Evolutionary conservation across 192 early-diverging fungal species (phyloP).

Genomic region (Mortierella claussenii): DNA sequence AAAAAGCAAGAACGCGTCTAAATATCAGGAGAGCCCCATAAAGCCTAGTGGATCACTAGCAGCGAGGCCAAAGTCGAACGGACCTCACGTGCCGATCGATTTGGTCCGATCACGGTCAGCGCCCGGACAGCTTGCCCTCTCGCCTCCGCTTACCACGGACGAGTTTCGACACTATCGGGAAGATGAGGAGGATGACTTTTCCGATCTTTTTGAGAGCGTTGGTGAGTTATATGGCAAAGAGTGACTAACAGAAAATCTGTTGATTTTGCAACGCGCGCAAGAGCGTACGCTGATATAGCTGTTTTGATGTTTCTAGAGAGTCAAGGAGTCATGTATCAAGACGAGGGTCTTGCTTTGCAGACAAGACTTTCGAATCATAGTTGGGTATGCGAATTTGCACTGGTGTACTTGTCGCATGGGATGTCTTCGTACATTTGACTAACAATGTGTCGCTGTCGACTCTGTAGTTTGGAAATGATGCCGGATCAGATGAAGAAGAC

Average conservation of each 20-base stretch:
- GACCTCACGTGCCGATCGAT: constrained; percentile 28
- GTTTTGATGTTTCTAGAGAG: constrained; percentile 6
- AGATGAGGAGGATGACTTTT: constrained; percentile 41
- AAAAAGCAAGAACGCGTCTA: not conserved
- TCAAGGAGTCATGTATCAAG: constrained; percentile 20
- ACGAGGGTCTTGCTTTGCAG: constrained; percentile 47
- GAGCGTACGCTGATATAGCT: too few relatives aligned
- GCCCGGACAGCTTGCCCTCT: constrained; percentile 34
- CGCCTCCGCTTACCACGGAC: constrained; percentile 11
- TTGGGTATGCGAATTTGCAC: constrained; percentile 48
- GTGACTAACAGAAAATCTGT: too few relatives aligned
- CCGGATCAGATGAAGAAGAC: constrained; percentile 59
- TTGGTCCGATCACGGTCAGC: constrained; percentile 45
- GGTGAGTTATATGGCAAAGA: not conserved
- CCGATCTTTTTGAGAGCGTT: constrained; percentile 30
- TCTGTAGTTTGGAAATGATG: constrained; percentile 51
- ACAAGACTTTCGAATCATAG: constrained; percentile 55
- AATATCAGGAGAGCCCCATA: not conserved
- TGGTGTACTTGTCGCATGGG: too few relatives aligned
- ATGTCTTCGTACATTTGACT: too few relatives aligned
- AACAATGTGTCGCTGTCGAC: too few relatives aligned
- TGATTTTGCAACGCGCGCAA: too few relatives aligned
- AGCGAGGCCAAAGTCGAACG: constrained; percentile 9
- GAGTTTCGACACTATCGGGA: constrained; percentile 40
- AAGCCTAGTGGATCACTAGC: constrained; percentile 41